Base-by-base conservation (phyloP, 2,329 filamentous ascomycete genomes). In the Ceratocystis destructans region DNA sequence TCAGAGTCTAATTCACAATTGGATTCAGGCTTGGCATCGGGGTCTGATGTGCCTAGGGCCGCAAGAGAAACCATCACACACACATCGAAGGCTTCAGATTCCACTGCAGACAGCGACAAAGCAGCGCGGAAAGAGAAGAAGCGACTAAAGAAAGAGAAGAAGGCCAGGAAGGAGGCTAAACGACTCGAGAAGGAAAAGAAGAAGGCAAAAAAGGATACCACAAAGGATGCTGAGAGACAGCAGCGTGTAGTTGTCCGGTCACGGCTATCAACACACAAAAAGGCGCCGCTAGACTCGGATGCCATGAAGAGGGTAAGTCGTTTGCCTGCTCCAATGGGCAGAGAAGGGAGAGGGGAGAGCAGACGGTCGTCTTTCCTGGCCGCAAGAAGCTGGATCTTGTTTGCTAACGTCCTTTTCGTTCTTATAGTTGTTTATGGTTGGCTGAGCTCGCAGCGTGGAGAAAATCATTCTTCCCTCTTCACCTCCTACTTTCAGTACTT, bases 91-190 rank as follows among this genome's bases (percentile, higher is more conserved):
- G 2, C 46, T 4, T 6, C 46, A 48, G 46, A 48, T 22, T 48
- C 46, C 3, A 50, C 20, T 10, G 28, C 53, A 12, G 53, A 17
- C 22, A 57, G 10, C 53, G 53, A 12, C 15, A 69, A 64, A 37
- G 66, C 67, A 20, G 53, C 53, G 6, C 63, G 57, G 65, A 65
- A 64, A 46, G 66, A 66, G 44, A 63, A 63, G 62, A 68, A 69
- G 59, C 55, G 62, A 7, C 25, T 41, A 37, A 68, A 66, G 50
- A 25, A 61, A 61, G 66, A 57, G 59, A 65, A 65, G 61, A 67
- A 33, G 61, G 64, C 53, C 22, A 25, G 31, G 22, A 67, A 64
- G 61, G 45, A 50, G 41, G 44, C 44, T 4, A 61, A 66, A 50
- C 50, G 57, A 25, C 25, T 12, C 10, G 63, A 65, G 55, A 67